A percentile compares a stretch with the other conserved stretches of the same genome.
Evolutionary conservation across 2,329 filamentous ascomycete genomes (phyloP).

Genomic region (Penicillium griseofulvum): DNA sequence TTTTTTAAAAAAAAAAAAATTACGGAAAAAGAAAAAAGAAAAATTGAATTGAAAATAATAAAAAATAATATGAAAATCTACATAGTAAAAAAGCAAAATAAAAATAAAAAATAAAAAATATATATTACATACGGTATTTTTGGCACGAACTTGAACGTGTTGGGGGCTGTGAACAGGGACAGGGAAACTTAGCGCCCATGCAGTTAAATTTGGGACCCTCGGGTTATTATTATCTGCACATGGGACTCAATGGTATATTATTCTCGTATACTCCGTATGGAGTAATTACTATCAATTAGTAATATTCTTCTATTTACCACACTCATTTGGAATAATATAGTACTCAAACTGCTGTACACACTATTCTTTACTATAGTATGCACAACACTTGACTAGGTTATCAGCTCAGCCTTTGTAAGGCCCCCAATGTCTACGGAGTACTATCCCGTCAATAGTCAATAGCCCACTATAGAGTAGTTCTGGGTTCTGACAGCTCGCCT

Average conservation of each 20-base stretch:
- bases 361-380: not conserved
- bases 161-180: conserved; percentile 15
- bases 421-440: not conserved
- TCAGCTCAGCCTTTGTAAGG: conserved; percentile 5
- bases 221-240: not conserved
- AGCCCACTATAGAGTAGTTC: not conserved
- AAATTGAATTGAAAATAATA: conserved; percentile 5
- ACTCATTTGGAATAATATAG: not conserved
- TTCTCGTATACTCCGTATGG: not conserved
- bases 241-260: not conserved
- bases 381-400: not conserved
- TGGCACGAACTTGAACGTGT: conserved; percentile 1
- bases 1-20: not conserved
- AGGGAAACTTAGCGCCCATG: conserved; percentile 12
- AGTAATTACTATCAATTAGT: not conserved
- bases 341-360: not conserved
- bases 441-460: not conserved
- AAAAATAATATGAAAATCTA: conserved; percentile 3
- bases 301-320: not conserved
- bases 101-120: conserved; percentile 1
- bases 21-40: not conserved
- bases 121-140: conserved; percentile 11
- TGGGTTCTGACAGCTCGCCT: conserved; percentile 6
- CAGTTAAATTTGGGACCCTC: not conserved
- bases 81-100: conserved; percentile 5